Evolutionary conservation across 352 stramenopile species (phyloP), one percentile per base, ranked within the genome.

Genomic region (Pelagophyceae sp.): DNA sequence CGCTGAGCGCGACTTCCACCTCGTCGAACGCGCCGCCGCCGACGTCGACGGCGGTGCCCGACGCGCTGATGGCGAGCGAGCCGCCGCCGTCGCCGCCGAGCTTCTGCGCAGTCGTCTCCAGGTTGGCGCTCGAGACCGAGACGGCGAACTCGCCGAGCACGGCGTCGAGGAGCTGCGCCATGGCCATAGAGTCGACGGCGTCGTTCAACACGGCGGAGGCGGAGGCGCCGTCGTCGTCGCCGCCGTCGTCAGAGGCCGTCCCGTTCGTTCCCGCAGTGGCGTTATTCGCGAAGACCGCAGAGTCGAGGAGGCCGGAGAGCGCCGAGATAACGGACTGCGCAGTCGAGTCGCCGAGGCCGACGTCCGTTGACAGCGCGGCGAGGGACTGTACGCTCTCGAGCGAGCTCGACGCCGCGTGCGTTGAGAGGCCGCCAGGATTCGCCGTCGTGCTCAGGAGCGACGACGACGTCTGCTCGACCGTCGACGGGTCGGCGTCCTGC

Each of bases 271-370:
- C 23, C 61, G 61, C 61, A 31, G 2, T n/a, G 19, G 61, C 11
- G 61, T 6, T 17, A n/a, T n/a, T n/a, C n/a, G n/a, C n/a, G 61
- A 71, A 71, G 61, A 71, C n/a, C n/a, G 29, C 5, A 5, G 19
- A 32, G 61, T 71, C 61, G 61, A 71, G 61, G 61, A 71, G 61
- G 29, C 11, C 27, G 6, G 61, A 71, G 5, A 71, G 61, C 3
- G 29, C 38, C 19, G 6, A 3, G 61, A 2, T n/a, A 31, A 71
- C n/a, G 61, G 1, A 11, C 61, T 27, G 2, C 29, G 61, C 61
- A 27, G 61, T 25, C n/a, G 11, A 15, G 11, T 29, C 54, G 54
- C 54, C 54, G 54, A 63, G 11, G 54, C 11, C 54, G 54, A 29
- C 54, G 54, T 6, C 11, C 11, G 45, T 23, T 11, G 11, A 23